Evolutionary conservation across 83 land plant species (phyloP).

Genomic region (Picea engelmannii): DNA sequence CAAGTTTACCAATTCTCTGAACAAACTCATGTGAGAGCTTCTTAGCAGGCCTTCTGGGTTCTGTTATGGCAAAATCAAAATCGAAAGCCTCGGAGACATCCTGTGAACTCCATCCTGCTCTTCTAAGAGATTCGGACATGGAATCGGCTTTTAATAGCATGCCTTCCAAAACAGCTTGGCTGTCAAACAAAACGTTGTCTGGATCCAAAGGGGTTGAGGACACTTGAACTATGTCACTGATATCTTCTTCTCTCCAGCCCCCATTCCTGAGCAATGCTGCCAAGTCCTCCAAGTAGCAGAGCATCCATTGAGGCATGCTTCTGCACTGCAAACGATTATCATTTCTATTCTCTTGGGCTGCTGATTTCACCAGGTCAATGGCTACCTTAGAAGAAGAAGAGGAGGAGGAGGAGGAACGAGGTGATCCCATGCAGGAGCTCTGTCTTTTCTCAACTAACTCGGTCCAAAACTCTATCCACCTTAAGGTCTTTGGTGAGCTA

Average conservation of each 20-base stretch:
- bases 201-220: slow-evolving; percentile 24
- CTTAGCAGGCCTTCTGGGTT: slow-evolving; percentile 24
- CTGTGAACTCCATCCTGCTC: slow-evolving; percentile 78
- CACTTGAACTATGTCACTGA: slow-evolving; percentile 16
- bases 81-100: slow-evolving; percentile 66
- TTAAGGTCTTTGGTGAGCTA: not conserved
- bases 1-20: slow-evolving; percentile 17
- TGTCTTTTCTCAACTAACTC: slow-evolving; percentile 2
- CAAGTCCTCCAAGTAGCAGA: not conserved
- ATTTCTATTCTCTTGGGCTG: not conserved
- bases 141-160: slow-evolving; percentile 55
- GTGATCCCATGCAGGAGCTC: not conserved
- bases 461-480: slow-evolving; percentile 14
- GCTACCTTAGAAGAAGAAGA: not conserved
- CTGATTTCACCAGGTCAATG: not conserved
- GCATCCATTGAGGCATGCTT: not conserved
- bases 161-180: slow-evolving; percentile 52
- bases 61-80: slow-evolving; percentile 38
- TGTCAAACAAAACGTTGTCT: slow-evolving; percentile 42
- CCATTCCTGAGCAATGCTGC: slow-evolving; percentile 5
- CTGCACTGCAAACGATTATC: not conserved
- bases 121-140: slow-evolving; percentile 47
- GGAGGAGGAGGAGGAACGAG: not conserved
- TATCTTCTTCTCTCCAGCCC: slow-evolving; percentile 13
- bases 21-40: not conserved